Percentiles rank a stretch among this genome's conserved stretches.
These are phyloP conservation scores for Leccinum aurantiacum DNA, from an alignment of 768 basidiomycete genomes.

Conservation along the genomic window DNA sequence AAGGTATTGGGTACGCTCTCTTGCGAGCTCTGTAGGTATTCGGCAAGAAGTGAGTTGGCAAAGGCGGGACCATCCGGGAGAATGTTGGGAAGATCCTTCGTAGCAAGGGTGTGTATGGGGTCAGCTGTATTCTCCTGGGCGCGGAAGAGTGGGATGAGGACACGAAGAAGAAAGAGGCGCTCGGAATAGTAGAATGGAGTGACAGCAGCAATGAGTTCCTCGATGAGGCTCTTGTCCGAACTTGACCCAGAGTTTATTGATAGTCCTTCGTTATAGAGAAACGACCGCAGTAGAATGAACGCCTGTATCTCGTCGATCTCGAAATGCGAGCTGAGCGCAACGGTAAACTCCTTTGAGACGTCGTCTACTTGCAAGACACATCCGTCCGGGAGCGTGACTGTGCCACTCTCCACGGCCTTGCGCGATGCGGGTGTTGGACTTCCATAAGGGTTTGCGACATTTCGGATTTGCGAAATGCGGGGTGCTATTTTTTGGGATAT, in stretches of 20 bases:
- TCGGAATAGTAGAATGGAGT: constrained; percentile 84
- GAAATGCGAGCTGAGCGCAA: constrained; percentile 70
- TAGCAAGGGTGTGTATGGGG: constrained; percentile 53
- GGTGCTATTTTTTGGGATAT: constrained; percentile 56
- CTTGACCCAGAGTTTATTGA: constrained; percentile 47
- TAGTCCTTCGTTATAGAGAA: constrained; percentile 74
- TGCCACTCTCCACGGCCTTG: constrained; percentile 63
- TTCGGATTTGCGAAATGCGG: constrained; percentile 56
- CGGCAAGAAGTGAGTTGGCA: constrained; percentile 55
- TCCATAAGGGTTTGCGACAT: constrained; percentile 65
- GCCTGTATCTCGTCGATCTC: constrained; percentile 82
- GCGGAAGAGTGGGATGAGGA: constrained; percentile 74
- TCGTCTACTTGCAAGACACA: constrained; percentile 62
- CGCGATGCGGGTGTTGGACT: constrained; percentile 66
- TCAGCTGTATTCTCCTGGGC: constrained; percentile 60
- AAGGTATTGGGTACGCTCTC: constrained; percentile 47
- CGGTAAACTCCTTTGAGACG: constrained; percentile 66
- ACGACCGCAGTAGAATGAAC: constrained; percentile 70
- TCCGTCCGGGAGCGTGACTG: constrained; percentile 67
- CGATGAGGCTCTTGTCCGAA: constrained; percentile 38
- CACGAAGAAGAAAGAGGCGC: constrained; percentile 64
- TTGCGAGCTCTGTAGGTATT: constrained; percentile 55
- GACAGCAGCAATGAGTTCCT: constrained; percentile 56
- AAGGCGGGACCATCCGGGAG: constrained; percentile 67
- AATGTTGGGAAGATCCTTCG: constrained; percentile 54